Evolutionary conservation across 2,329 filamentous ascomycete genomes (phyloP).

Genomic region (Penicillium sp.): DNA sequence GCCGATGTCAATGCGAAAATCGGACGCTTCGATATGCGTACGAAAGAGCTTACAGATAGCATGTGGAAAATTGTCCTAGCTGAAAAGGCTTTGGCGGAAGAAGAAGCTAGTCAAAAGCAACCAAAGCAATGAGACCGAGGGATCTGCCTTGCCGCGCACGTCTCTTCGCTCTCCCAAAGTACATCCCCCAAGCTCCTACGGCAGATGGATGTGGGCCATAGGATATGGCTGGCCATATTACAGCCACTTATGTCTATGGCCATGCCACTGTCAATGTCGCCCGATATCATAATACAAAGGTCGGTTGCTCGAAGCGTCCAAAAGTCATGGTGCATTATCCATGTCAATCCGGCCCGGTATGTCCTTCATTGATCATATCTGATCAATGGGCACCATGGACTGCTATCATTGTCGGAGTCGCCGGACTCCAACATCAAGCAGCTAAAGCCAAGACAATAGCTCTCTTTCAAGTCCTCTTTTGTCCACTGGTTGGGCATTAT

Average conservation of each 20-base stretch:
- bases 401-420: background rate
- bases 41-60: constrained; percentile 23
- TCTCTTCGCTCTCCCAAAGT: background rate
- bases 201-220: background rate
- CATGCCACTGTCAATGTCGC: background rate
- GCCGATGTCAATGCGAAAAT: constrained; percentile 21
- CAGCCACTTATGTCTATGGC: background rate
- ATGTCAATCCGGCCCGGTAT: background rate
- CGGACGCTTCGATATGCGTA: constrained; percentile 21
- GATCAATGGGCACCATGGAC: background rate
- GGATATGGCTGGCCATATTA: background rate
- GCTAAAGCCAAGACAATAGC: background rate
- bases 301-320: background rate
- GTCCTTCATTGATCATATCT: background rate
- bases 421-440: background rate
- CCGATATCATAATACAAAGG: background rate
- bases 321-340: background rate
- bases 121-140: constrained; percentile 1
- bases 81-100: constrained; percentile 31
- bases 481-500: background rate
- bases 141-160: background rate
- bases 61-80: constrained; percentile 37
- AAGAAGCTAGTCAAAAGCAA: constrained; percentile 9
- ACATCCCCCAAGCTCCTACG: background rate
- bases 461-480: background rate